phyloP scores from a whole-genome alignment of 257 asterid genomes.

The Echium plantagineum region DNA sequence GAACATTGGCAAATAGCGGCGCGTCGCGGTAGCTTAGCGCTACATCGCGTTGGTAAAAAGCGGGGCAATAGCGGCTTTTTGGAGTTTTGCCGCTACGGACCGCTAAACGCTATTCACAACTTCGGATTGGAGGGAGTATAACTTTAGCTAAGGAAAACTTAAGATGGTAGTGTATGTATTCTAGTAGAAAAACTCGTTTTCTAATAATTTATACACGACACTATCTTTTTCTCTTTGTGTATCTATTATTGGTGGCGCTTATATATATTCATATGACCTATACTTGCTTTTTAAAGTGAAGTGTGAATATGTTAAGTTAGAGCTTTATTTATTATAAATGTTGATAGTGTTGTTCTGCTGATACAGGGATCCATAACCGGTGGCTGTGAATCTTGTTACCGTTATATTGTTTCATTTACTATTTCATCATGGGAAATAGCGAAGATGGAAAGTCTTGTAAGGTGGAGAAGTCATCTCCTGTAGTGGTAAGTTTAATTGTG shows the following conservation, averaged over 20 bases:
- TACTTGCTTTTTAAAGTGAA: no score
- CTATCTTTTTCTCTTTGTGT: neutral
- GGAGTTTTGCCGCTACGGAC: no score
- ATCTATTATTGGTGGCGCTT: neutral
- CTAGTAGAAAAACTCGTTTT: neutral
- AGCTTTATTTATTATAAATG: neutral
- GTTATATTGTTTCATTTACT: neutral
- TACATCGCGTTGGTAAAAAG: no score
- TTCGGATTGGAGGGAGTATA: no score
- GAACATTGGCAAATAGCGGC: no score
- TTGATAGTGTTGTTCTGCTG: neutral
- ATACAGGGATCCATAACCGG: constrained; percentile 1
- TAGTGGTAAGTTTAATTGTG: constrained; percentile 32
- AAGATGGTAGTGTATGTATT: neutral
- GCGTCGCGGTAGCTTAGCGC: no score
- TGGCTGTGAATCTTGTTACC: constrained; percentile 11
- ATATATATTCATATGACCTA: no score
- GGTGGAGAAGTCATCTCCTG: constrained; percentile 51
- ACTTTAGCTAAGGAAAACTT: neutral
- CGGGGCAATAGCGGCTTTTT: no score
- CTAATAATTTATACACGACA: neutral
- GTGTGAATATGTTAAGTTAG: neutral
- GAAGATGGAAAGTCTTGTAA: constrained; percentile 58
- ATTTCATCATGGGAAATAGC: constrained; percentile 53
- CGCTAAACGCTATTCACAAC: no score